phyloP scores from a whole-genome alignment of 805 yeast species.

The Nakazawaea sp. region DNA sequence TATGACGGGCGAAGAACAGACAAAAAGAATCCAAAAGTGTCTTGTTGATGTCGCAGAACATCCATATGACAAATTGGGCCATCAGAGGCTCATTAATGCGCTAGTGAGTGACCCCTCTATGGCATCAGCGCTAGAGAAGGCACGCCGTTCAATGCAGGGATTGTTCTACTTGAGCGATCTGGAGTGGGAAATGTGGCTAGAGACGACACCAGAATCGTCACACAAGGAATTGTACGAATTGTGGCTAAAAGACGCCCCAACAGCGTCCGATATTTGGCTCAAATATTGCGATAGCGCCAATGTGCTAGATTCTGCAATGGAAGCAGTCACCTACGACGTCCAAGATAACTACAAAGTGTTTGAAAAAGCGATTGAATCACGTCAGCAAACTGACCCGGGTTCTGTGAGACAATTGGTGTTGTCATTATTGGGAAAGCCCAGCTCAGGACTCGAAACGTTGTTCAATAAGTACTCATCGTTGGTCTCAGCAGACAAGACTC shows the following conservation, averaged over 20 bases:
- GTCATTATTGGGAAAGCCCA: constrained; percentile 32
- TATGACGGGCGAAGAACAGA: too few species aligned
- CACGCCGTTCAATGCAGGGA: too few species aligned
- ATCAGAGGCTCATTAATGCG: too few species aligned
- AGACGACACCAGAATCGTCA: not conserved
- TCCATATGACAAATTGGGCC: too few species aligned
- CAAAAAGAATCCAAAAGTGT: too few species aligned
- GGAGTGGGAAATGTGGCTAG: constrained; percentile 6
- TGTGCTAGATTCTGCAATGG: too few species aligned
- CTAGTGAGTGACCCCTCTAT: too few species aligned
- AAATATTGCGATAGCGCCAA: too few species aligned
- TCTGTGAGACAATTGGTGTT: constrained; percentile 18
- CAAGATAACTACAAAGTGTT: constrained; percentile 18
- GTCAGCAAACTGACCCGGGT: constrained; percentile 1
- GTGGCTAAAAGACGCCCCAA: not conserved
- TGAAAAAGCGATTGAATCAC: constrained; percentile 11
- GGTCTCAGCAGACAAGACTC: constrained; percentile 23
- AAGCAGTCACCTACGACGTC: constrained; percentile 22
- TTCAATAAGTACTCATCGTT: constrained; percentile 32
- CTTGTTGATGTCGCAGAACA: too few species aligned
- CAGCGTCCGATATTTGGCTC: constrained; percentile 1
- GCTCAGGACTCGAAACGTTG: constrained; percentile 31
- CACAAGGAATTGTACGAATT: not conserved
- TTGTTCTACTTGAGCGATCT: constrained; percentile 1
- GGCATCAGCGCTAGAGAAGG: too few species aligned